Evolutionary conservation across 2,329 filamentous ascomycete species (phyloP).

Genomic region (Alternaria brassicicola): DNA sequence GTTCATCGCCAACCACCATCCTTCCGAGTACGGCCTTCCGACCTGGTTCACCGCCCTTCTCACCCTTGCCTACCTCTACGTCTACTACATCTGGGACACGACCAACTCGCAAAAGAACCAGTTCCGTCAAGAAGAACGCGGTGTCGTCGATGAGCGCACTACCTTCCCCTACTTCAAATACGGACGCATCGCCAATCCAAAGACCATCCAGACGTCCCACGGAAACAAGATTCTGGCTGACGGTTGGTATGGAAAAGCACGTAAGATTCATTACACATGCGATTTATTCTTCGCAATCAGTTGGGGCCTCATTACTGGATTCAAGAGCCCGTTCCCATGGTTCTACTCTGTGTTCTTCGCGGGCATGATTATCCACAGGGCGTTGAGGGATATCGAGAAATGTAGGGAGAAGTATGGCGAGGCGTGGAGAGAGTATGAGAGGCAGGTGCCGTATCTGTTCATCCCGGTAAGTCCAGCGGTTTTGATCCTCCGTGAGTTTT

Average conservation of each 20-base stretch:
- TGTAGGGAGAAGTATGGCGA: constrained; percentile 82
- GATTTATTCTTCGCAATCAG: constrained; percentile 77
- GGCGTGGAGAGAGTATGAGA: constrained; percentile 81
- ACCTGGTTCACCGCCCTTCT: constrained; percentile 68
- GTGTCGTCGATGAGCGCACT: constrained; percentile 70
- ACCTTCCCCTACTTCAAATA: constrained; percentile 92
- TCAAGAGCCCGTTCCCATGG: constrained; percentile 83
- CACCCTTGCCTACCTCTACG: constrained; percentile 75
- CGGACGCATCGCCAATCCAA: constrained; percentile 81
- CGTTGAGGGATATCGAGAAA: constrained; percentile 74
- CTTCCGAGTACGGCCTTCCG: constrained; percentile 78
- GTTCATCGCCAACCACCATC: constrained; percentile 83
- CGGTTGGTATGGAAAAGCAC: constrained; percentile 77
- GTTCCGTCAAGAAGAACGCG: constrained; percentile 80
- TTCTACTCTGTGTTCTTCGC: constrained; percentile 86
- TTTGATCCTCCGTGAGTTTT: no score
- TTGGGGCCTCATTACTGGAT: constrained; percentile 84
- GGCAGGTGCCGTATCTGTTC: constrained; percentile 80
- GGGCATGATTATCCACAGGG: constrained; percentile 80
- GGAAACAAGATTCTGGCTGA: constrained; percentile 81
- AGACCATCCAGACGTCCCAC: constrained; percentile 73
- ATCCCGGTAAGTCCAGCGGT: constrained; percentile 63
- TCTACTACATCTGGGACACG: constrained; percentile 93
- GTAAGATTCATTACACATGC: constrained; percentile 82
- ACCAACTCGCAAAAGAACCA: constrained; percentile 93